These are phyloP conservation scores for Decorospora gaudefroyi DNA, from an alignment of 2,329 filamentous ascomycete genomes.

Conservation along the genomic window DNA sequence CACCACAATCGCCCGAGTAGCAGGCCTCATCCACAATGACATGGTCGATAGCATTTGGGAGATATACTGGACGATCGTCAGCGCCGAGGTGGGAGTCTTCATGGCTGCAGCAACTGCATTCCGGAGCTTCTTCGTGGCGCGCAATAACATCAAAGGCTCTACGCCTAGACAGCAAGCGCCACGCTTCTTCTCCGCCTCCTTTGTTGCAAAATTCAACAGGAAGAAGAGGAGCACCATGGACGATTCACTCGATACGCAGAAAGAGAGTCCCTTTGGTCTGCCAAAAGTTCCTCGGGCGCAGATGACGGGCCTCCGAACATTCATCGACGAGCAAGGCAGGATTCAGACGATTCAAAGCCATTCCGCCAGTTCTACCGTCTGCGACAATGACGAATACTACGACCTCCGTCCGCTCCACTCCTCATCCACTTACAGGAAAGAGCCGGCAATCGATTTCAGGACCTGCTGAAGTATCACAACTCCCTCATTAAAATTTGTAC, in stretches of 20 bases:
- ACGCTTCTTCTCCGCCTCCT: neutral
- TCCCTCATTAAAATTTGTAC: too few species aligned
- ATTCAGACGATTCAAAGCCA: neutral
- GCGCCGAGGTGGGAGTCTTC: conserved; percentile 4
- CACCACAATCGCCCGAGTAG: conserved; percentile 2
- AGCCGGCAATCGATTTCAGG: too few species aligned
- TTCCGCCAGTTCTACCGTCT: neutral
- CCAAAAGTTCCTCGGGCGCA: conserved; percentile 2
- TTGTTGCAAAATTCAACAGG: neutral
- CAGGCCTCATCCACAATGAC: conserved; percentile 2
- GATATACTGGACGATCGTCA: conserved; percentile 4
- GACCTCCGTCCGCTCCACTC: too few species aligned
- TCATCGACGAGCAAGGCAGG: neutral
- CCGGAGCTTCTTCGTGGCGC: conserved; percentile 8
- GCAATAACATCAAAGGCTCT: neutral
- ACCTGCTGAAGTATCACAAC: too few species aligned
- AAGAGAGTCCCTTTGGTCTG: neutral
- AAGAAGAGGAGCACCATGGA: neutral
- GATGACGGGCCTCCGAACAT: conserved; percentile 3
- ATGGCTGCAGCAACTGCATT: conserved; percentile 10
- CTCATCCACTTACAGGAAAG: too few species aligned
- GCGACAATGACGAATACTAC: too few species aligned
- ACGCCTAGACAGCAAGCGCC: neutral
- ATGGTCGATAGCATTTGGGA: conserved; percentile 11
- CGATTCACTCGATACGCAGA: neutral